Percentiles rank a stretch among this genome's conserved stretches.
Conservation (phyloP, 345 rosid species). For the Camelina sativa region DNA sequence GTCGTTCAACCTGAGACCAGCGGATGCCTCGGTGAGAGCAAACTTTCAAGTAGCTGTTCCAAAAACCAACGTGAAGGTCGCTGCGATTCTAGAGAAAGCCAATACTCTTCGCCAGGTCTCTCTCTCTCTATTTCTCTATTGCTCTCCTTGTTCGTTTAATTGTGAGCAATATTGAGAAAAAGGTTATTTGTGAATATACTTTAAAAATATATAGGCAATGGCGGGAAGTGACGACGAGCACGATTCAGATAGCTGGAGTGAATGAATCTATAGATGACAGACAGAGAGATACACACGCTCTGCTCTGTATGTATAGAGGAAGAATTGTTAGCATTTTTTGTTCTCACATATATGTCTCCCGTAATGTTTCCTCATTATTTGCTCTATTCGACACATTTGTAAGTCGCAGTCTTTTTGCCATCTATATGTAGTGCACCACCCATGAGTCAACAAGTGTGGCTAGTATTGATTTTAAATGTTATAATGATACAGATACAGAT, state of each 20-base stretch:
- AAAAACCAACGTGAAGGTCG: slow-evolving; percentile 81
- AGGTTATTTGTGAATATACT: not conserved
- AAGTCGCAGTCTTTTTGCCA: not conserved
- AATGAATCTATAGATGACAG: slow-evolving; percentile 28
- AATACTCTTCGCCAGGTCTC: slow-evolving; percentile 91
- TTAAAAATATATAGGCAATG: slow-evolving; percentile 66
- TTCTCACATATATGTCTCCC: not conserved
- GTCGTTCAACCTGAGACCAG: slow-evolving; percentile 91
- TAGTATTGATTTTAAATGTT: slow-evolving; percentile 1
- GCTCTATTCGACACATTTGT: not conserved
- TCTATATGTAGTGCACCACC: too few species aligned
- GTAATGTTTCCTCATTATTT: not conserved
- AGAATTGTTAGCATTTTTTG: not conserved
- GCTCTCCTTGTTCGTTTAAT: too few species aligned
- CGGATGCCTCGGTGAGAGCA: slow-evolving; percentile 60
- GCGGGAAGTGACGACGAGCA: slow-evolving; percentile 95
- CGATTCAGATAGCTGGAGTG: slow-evolving; percentile 88
- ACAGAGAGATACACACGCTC: not conserved
- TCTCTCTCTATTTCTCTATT: not conserved
- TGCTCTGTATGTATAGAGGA: not conserved
- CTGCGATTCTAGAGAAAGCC: slow-evolving; percentile 97
- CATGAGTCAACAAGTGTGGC: not conserved
- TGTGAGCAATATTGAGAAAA: not conserved
- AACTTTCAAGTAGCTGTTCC: slow-evolving; percentile 68
- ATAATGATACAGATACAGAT: not conserved